Evolutionary conservation across 2,329 filamentous ascomycete species (phyloP).

Genomic region (Aureobasidium lini): DNA sequence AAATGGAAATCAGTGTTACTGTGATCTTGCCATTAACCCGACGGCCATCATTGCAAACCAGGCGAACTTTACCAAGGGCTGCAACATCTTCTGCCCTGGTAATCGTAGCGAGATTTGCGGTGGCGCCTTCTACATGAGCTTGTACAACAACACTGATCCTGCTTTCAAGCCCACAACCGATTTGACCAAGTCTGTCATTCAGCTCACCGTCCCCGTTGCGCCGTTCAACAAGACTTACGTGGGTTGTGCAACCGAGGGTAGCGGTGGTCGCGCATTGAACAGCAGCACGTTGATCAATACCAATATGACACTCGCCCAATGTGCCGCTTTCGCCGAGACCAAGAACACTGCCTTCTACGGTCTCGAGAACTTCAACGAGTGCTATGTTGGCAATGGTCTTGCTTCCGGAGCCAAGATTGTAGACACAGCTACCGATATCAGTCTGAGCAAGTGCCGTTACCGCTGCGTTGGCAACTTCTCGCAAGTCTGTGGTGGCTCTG

Average conservation of each 20-base stretch:
- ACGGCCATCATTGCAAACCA: constrained; percentile 18
- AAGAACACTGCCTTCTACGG: constrained; percentile 48
- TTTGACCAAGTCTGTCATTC: constrained; percentile 11
- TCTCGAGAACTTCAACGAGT: constrained; percentile 49
- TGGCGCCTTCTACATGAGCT: constrained; percentile 22
- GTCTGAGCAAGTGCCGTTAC: constrained; percentile 39
- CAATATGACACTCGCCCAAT: constrained; percentile 50
- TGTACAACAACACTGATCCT: constrained; percentile 28
- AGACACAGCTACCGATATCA: constrained; percentile 9
- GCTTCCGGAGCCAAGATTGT: neutral
- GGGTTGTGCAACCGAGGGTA: constrained; percentile 51
- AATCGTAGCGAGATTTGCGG: constrained; percentile 24
- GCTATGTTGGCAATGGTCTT: constrained; percentile 40
- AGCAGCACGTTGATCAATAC: constrained; percentile 19
- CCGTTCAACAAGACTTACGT: constrained; percentile 32
- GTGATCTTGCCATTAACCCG: constrained; percentile 27
- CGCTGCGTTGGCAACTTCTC: constrained; percentile 34
- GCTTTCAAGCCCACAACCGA: constrained; percentile 19
- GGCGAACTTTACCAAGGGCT: constrained; percentile 24
- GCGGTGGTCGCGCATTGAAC: constrained; percentile 30
- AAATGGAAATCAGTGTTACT: constrained; percentile 28
- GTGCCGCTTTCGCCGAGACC: constrained; percentile 45
- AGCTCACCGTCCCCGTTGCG: constrained; percentile 11
- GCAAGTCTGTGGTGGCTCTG: constrained; percentile 33
- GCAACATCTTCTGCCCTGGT: constrained; percentile 22